A percentile compares a stretch with the other conserved stretches of the same genome.
phyloP scores from a whole-genome alignment of 257 asterid genomes.

The Solanum paucissectum region DNA sequence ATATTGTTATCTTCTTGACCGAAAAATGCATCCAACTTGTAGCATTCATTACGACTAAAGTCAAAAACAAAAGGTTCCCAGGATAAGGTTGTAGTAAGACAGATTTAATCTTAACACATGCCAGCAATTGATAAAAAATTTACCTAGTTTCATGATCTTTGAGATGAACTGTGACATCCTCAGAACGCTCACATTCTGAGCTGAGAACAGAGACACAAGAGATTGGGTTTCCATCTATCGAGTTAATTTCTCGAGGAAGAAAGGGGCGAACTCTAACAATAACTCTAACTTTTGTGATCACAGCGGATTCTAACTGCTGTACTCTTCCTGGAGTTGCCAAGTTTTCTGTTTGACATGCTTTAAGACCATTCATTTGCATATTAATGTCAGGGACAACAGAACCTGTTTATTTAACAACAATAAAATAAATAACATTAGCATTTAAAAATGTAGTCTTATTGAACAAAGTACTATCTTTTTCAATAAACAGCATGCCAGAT shows the following conservation, averaged over 20 bases:
- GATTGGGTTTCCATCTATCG: slow-evolving; percentile 22
- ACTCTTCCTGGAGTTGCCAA: slow-evolving; percentile 30
- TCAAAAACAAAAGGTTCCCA: neutral
- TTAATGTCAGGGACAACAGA: slow-evolving; percentile 29
- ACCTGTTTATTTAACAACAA: neutral
- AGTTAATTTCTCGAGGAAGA: slow-evolving; percentile 43
- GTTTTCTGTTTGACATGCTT: slow-evolving; percentile 11
- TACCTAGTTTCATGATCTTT: slow-evolving; percentile 72
- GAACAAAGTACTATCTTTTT: neutral
- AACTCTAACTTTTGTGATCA: slow-evolving; percentile 59
- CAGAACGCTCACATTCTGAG: slow-evolving; percentile 18
- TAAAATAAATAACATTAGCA: neutral
- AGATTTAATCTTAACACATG: neutral
- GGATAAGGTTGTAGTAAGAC: neutral
- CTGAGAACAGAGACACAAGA: slow-evolving; percentile 44
- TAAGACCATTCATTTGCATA: slow-evolving; percentile 10
- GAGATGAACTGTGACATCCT: slow-evolving; percentile 60
- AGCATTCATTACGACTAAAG: slow-evolving; percentile 72
- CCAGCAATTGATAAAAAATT: neutral
- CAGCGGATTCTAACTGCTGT: slow-evolving; percentile 5
- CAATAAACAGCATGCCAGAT: neutral
- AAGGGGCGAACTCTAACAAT: slow-evolving; percentile 69
- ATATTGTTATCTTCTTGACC: slow-evolving; percentile 57
- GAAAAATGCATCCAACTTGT: slow-evolving; percentile 61
- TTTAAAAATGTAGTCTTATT: neutral